Base-by-base conservation (phyloP, 2,329 filamentous ascomycete genomes). In the Xylaria sp. region DNA sequence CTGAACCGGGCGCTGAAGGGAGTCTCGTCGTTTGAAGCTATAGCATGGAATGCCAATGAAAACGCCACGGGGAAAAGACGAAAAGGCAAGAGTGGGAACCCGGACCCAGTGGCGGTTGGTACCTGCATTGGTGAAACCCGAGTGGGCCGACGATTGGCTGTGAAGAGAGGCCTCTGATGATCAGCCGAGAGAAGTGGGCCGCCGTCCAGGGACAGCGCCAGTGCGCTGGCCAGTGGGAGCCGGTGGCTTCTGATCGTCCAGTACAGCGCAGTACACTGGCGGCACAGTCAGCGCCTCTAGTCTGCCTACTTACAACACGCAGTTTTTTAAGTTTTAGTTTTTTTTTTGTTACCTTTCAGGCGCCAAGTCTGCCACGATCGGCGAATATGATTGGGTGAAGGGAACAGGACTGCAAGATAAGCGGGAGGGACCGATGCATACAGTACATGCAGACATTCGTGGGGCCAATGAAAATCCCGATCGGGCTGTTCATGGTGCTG, bases 51-150 rank as follows among this genome's bases (percentile, higher is more conserved):
- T 37, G 33, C 55, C 49, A 58, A 51, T 58, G 23, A 40, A 41
- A 51, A 15, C 19, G 58, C 52, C 54, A 19, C 31, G 2, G 10
- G 8, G 15, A n/a, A 35, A 35, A 41, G 17, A 15, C 11, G 15
- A n/a, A 35, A 35, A 41, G 17, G 8, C 21, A 31, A 35, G 35
- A 47, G 55, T 35, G 52, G 37, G 31, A 54, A n/a, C 51, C n/a
- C 27, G 46, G 40, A 23, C 43, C 43, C 13, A 29, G 44, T 51
- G 49, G 44, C 54, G 47, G 49, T 27, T 58, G 58, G 60, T 65
- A 65, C 63, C 63, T 65, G 63, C 63, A 54, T 65, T 35, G 52
- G 47, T 59, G 62, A 62, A 62, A 62, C 62, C 46, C 1, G 17
- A 29, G 29, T 35, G 33, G 41, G 35, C 40, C 37, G 37, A 27